Evolutionary conservation across 1,139 yeast species (phyloP).

Genomic region (Magnusiomyces tetraspermus): DNA sequence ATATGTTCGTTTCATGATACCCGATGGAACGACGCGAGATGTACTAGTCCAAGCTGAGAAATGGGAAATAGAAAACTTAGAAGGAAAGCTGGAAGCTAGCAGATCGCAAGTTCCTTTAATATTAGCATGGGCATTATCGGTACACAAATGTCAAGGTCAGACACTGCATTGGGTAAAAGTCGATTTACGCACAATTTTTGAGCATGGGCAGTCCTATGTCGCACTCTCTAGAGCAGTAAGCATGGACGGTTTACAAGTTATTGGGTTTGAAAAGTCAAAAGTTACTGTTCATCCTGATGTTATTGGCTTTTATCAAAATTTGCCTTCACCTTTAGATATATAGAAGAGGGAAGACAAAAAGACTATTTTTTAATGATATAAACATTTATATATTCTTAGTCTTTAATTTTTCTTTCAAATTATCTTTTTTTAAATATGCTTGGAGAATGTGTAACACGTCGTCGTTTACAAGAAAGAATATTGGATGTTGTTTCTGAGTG

Average conservation of each 20-base stretch:
- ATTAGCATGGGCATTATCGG: constrained; percentile 90
- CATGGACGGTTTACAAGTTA: constrained; percentile 67
- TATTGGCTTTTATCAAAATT: constrained; percentile 41
- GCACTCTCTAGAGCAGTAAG: constrained; percentile 82
- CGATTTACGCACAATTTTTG: constrained; percentile 68
- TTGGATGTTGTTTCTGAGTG: not conserved
- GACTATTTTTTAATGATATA: not conserved
- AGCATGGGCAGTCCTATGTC: constrained; percentile 91
- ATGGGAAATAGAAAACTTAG: constrained; percentile 58
- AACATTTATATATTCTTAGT: not conserved
- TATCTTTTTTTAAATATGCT: not conserved
- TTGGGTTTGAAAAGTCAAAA: constrained; percentile 51
- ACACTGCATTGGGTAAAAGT: constrained; percentile 76
- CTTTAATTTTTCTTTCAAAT: not conserved
- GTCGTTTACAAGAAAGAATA: not conserved
- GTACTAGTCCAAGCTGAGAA: constrained; percentile 65
- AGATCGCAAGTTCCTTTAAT: constrained; percentile 68
- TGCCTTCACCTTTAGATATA: constrained; percentile 11
- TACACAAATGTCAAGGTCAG: constrained; percentile 96
- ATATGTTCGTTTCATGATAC: constrained; percentile 59
- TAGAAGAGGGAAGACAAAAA: not conserved
- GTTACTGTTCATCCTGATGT: constrained; percentile 59
- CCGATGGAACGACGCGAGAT: constrained; percentile 64
- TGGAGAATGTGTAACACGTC: not conserved
- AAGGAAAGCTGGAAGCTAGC: constrained; percentile 43